Conservation (phyloP, 441 rosid species). For the Dalechampia spathulata region DNA sequence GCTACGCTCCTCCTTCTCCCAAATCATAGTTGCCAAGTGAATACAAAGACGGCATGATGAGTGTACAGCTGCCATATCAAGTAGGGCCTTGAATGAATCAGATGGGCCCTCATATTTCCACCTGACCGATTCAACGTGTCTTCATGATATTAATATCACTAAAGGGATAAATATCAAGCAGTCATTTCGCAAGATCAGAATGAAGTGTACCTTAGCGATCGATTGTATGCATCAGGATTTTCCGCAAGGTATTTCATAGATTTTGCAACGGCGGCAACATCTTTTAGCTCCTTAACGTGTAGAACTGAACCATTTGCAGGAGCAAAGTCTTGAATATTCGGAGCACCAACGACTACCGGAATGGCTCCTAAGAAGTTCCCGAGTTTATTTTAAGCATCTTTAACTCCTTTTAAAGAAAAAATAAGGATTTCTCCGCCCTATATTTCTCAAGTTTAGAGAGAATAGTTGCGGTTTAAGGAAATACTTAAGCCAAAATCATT, state of each 20-base stretch:
- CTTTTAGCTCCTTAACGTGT: conserved; percentile 52
- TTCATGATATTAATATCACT: too few relatives aligned
- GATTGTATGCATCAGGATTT: conserved; percentile 64
- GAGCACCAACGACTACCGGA: conserved; percentile 91
- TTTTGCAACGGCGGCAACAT: conserved; percentile 54
- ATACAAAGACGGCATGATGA: conserved; percentile 94
- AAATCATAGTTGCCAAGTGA: conserved; percentile 65
- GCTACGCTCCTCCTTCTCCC: conserved; percentile 61
- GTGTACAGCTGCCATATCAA: conserved; percentile 93
- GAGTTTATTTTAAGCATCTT: background rate
- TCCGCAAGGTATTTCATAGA: conserved; percentile 65
- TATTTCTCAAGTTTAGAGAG: too few relatives aligned
- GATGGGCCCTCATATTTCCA: conserved; percentile 92
- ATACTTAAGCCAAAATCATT: too few relatives aligned
- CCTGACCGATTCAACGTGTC: conserved; percentile 29
- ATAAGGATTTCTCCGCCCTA: too few relatives aligned
- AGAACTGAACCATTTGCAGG: conserved; percentile 59
- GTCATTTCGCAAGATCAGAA: background rate
- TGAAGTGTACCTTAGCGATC: conserved; percentile 46
- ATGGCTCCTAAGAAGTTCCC: conserved; percentile 44
- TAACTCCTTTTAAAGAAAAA: too few relatives aligned
- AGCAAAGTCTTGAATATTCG: conserved; percentile 81
- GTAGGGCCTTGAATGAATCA: conserved; percentile 82
- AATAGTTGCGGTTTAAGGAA: too few relatives aligned
- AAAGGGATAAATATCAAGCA: too few relatives aligned